Conservation (phyloP, 2,329 filamentous ascomycete species). For the Cladosporium sp. region DNA sequence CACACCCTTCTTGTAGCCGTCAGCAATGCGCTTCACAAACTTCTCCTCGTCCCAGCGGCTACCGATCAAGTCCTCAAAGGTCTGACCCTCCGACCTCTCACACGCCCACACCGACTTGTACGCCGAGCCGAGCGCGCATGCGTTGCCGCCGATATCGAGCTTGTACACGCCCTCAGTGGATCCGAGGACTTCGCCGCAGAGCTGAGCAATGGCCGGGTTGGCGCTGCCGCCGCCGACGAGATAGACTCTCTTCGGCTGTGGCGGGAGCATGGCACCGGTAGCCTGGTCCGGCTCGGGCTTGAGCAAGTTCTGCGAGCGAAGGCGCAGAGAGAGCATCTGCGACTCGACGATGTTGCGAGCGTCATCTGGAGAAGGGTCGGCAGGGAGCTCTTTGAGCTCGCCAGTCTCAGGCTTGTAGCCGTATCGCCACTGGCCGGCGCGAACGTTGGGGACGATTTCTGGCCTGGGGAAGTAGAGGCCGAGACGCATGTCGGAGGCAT, state of each 20-base stretch:
- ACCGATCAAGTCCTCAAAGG: constrained; percentile 85
- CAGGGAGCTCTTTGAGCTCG: constrained; percentile 40
- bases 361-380: constrained; percentile 60
- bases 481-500: constrained; percentile 65
- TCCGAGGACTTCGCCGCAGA: constrained; percentile 85
- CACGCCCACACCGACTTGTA: constrained; percentile 96
- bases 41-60: constrained; percentile 81
- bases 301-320: constrained; percentile 79
- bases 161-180: constrained; percentile 87
- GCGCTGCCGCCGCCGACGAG: constrained; percentile 89
- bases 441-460: constrained; percentile 92
- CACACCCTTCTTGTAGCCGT: constrained; percentile 72
- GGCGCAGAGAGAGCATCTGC: constrained; percentile 87
- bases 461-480: constrained; percentile 94
- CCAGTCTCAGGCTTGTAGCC: constrained; percentile 55
- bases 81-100: constrained; percentile 60
- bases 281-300: constrained; percentile 36
- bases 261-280: constrained; percentile 61
- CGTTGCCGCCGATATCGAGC: constrained; percentile 91
- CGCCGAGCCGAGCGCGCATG: constrained; percentile 87
- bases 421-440: constrained; percentile 83
- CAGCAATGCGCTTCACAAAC: constrained; percentile 78
- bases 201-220: constrained; percentile 83
- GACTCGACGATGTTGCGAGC: constrained; percentile 87
- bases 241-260: constrained; percentile 87